Conservation (phyloP, 176 grass and related monocot species). For the Poa annua region DNA sequence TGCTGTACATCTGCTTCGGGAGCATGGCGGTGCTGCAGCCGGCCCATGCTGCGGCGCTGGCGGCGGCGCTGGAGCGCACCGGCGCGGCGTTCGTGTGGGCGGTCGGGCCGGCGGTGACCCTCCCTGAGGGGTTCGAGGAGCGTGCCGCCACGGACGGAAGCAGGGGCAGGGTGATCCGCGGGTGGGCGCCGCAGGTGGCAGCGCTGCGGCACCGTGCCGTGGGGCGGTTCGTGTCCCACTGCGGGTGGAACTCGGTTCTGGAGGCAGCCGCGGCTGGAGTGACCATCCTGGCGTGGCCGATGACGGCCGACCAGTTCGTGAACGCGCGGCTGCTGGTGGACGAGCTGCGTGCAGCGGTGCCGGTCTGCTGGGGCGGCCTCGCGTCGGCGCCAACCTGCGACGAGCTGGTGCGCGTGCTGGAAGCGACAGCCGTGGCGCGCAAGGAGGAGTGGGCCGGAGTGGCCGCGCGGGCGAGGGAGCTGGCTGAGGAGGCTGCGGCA, state of each 20-base stretch:
- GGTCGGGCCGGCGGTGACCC: neutral
- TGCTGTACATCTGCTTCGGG: conserved; percentile 65
- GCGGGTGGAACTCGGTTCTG: conserved; percentile 49
- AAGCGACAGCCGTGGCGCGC: neutral
- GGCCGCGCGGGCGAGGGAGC: conserved; percentile 42
- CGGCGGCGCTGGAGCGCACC: conserved; percentile 52
- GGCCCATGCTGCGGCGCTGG: conserved; percentile 44
- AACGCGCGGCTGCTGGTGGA: conserved; percentile 30
- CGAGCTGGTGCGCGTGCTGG: conserved; percentile 42
- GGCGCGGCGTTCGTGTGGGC: conserved; percentile 57
- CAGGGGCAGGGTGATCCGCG: conserved; percentile 35
- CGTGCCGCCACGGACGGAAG: neutral
- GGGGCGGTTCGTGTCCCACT: conserved; percentile 56
- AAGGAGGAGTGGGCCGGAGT: conserved; percentile 18
- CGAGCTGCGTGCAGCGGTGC: conserved; percentile 43
- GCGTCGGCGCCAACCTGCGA: conserved; percentile 34
- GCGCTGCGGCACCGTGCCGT: conserved; percentile 63
- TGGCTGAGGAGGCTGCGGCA: conserved; percentile 27
- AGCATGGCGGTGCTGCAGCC: conserved; percentile 42
- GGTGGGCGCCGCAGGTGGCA: conserved; percentile 71
- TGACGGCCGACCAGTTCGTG: conserved; percentile 64
- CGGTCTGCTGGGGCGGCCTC: conserved; percentile 37
- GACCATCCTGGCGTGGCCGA: conserved; percentile 72
- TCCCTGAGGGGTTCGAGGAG: conserved; percentile 62
- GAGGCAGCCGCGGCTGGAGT: conserved; percentile 53